Conservation (phyloP, 2,329 filamentous ascomycete genomes). For the Helminthosporium solani region DNA sequence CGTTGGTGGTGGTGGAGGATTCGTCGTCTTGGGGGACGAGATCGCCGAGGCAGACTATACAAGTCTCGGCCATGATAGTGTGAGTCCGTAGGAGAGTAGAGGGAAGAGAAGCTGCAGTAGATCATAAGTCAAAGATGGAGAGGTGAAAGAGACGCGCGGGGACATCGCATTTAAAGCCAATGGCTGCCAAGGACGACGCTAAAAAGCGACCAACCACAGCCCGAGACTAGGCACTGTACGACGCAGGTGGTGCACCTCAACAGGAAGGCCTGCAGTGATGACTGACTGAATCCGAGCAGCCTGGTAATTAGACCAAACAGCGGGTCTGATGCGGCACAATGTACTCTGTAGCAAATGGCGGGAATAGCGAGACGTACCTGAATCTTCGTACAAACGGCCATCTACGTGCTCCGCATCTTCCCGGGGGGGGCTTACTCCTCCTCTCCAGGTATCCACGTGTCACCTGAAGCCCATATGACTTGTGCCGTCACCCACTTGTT, state of each 20-base stretch:
- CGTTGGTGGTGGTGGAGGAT: slow-evolving; percentile 23
- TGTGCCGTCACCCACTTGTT: slow-evolving; percentile 22
- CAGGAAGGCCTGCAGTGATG: not conserved
- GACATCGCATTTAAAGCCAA: not conserved
- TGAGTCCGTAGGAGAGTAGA: slow-evolving; percentile 20
- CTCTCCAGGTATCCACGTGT: slow-evolving; percentile 35
- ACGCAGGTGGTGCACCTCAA: not conserved
- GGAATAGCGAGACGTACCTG: not conserved
- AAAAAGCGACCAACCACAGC: not conserved
- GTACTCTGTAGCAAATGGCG: no score
- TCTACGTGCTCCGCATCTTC: no score
- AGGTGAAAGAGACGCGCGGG: slow-evolving; percentile 12
- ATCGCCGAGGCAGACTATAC: slow-evolving; percentile 72
- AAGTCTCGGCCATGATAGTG: slow-evolving; percentile 62
- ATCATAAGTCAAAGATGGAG: slow-evolving; percentile 38
- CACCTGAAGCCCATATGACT: slow-evolving; percentile 31
- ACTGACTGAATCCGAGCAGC: not conserved
- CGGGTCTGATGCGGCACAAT: not conserved
- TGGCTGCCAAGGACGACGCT: not conserved
- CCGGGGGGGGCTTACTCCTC: slow-evolving; percentile 24
- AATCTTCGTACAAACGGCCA: slow-evolving; percentile 1
- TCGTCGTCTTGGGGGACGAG: slow-evolving; percentile 59
- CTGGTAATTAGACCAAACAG: not conserved
- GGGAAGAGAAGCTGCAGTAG: slow-evolving; percentile 26
- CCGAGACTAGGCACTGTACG: not conserved